Percentiles rank a stretch among this genome's conserved stretches.
These are phyloP conservation scores for Suillus sp. DNA, from an alignment of 768 basidiomycete genomes.

Conservation along the genomic window DNA sequence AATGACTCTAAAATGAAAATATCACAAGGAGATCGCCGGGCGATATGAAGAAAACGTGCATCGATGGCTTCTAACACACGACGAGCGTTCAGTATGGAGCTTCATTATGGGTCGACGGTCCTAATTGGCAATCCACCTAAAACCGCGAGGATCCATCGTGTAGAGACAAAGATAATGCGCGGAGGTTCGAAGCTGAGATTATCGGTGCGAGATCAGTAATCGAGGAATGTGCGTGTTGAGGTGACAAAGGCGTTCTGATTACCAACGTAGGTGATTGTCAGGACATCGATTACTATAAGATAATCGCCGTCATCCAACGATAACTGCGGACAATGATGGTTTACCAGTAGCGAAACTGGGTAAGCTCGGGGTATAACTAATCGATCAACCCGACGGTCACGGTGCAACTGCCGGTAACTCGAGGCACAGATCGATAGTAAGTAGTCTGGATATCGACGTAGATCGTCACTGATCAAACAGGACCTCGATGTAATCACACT, in stretches of 20 bases:
- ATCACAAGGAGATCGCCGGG: slow-evolving; percentile 8
- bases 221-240: slow-evolving; percentile 6
- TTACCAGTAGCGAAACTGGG: background rate
- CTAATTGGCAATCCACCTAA: background rate
- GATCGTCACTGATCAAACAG: background rate
- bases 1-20: slow-evolving; percentile 1
- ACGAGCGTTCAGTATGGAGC: background rate
- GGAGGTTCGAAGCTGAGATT: slow-evolving; percentile 3
- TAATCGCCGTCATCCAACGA: slow-evolving; percentile 1
- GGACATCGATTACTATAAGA: background rate
- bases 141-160: slow-evolving; percentile 9
- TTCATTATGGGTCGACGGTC: background rate
- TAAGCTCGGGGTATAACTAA: background rate
- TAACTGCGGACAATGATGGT: background rate
- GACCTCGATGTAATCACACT: slow-evolving; percentile 9
- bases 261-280: background rate
- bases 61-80: slow-evolving; percentile 6
- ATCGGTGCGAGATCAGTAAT: slow-evolving; percentile 1
- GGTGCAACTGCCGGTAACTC: background rate
- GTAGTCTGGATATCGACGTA: background rate
- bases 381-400: background rate
- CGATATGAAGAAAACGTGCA: slow-evolving; percentile 8
- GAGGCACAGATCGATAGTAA: background rate
- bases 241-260: slow-evolving; percentile 1
- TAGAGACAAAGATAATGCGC: background rate